Evolutionary conservation across 805 yeast species (phyloP).

Genomic region (Barnettozyma populi): DNA sequence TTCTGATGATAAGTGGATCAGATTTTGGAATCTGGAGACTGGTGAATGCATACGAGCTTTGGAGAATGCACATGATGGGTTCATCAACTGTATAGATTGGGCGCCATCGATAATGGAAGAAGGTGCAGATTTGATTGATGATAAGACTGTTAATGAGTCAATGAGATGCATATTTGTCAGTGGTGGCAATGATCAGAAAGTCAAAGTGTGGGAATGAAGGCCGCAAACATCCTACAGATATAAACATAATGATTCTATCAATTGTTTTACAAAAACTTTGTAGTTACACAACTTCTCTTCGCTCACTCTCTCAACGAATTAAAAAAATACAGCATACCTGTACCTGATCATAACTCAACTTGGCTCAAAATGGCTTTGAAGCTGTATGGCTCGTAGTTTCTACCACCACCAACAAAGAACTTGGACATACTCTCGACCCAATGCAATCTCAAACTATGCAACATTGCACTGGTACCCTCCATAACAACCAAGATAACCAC

Average conservation of each 20-base stretch:
- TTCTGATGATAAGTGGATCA: slow-evolving; percentile 73
- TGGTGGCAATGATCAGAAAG: slow-evolving; percentile 91
- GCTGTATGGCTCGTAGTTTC: slow-evolving; percentile 79
- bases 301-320: background rate
- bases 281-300: background rate
- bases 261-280: background rate
- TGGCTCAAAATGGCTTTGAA: slow-evolving; percentile 35
- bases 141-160: slow-evolving; percentile 33
- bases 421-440: slow-evolving; percentile 99
- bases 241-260: background rate
- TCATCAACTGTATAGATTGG: slow-evolving; percentile 57
- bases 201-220: slow-evolving; percentile 74
- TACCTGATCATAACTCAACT: slow-evolving; percentile 9
- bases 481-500: slow-evolving; percentile 86
- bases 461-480: slow-evolving; percentile 99
- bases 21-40: slow-evolving; percentile 67
- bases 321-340: background rate
- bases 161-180: slow-evolving; percentile 75
- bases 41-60: slow-evolving; percentile 47
- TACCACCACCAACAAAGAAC: slow-evolving; percentile 96
- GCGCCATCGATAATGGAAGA: slow-evolving; percentile 38
- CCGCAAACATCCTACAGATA: background rate
- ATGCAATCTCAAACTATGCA: slow-evolving; percentile 93
- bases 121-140: slow-evolving; percentile 25
- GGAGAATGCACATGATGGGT: slow-evolving; percentile 60